phyloP scores from a whole-genome alignment of 2,329 filamentous ascomycete genomes.

The Tympanopsis confertula region DNA sequence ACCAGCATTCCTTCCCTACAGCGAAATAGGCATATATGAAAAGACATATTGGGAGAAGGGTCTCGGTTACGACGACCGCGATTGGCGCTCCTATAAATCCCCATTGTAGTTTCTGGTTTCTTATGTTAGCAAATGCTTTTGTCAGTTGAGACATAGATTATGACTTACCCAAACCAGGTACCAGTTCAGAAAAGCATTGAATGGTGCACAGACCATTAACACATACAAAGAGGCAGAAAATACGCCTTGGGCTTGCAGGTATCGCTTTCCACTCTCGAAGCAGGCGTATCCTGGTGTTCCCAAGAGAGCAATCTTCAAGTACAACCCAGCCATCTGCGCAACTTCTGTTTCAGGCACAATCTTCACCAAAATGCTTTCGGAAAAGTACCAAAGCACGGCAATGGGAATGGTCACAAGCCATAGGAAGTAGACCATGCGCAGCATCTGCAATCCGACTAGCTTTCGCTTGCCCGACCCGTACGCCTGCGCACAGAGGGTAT shows the following conservation, averaged over 20 bases:
- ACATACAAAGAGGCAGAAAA: conserved; percentile 35
- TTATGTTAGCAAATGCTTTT: neutral
- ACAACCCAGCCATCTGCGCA: conserved; percentile 33
- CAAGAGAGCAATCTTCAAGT: conserved; percentile 32
- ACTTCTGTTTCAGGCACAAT: conserved; percentile 33
- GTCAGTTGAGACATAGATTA: too few relatives aligned
- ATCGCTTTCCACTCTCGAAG: conserved; percentile 41
- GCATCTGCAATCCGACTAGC: conserved; percentile 37
- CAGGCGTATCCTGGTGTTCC: conserved; percentile 39
- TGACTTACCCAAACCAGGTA: conserved; percentile 20
- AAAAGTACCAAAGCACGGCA: conserved; percentile 32
- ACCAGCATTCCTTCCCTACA: conserved; percentile 29
- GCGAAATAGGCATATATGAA: conserved; percentile 30
- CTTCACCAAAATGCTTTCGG: conserved; percentile 28
- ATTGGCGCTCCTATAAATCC: conserved; percentile 38
- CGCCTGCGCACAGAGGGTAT: conserved; percentile 37
- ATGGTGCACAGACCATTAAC: conserved; percentile 30
- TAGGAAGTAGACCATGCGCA: conserved; percentile 39
- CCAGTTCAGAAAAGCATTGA: conserved; percentile 36
- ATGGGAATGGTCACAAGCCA: conserved; percentile 32
- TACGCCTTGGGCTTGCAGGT: conserved; percentile 40
- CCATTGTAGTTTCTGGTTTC: conserved; percentile 21
- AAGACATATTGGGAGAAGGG: conserved; percentile 32
- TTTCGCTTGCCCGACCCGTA: conserved; percentile 34
- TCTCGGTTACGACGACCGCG: conserved; percentile 33